Base-by-base conservation (phyloP, 2,329 filamentous ascomycete genomes). In the Colletotrichum sp. region DNA sequence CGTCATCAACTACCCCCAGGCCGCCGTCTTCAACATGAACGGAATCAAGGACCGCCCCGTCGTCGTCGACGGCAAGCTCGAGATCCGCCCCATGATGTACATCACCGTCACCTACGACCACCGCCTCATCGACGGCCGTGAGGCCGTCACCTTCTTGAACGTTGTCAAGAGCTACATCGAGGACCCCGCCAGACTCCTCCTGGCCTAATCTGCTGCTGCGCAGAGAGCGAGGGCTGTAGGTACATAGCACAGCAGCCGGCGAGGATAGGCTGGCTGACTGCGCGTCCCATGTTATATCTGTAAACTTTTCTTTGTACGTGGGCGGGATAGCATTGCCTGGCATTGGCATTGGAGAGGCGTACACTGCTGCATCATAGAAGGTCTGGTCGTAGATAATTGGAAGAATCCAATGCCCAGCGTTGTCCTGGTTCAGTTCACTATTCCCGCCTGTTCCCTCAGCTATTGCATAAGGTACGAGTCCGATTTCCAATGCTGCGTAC, bases 1-100 rank as follows among this genome's bases (percentile, higher is more conserved):
- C 69, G 90, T 94, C 79, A 94, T 95, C 87, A 94, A 94, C 87
- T 93, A 93, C 70, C 93, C 93, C 68, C 93, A 94, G 84, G 91
- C 93, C 9, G 79, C 80, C 16, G 84, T 91, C 62, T 91, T 91
- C 84, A 91, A 91, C 78, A 84, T 92, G 83, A 90, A 91, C 79
- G 82, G 90, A 5, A 85, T 84, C 64, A 90, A 90, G 72, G 82
- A 85, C n/a, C 82, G 85, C 66, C 88, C 92, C 76, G 84, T 85
- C 62, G 89, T 90, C 24, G 89, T 86, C 77, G 89, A 92, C 80
- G 90, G 92, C 78, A 90, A 81, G 51, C 79, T 77, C 31, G 79
- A 78, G 51, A 81, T 82, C 24, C 74, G 90, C 85, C 79, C 79
- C 43, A 90, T 76, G 84, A 82, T 68, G 90, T 90, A 74, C 83